Evolutionary conservation across 2,329 filamentous ascomycete species (phyloP), one percentile per base, ranked within the genome.

Genomic region (Neonectria magnoliae): DNA sequence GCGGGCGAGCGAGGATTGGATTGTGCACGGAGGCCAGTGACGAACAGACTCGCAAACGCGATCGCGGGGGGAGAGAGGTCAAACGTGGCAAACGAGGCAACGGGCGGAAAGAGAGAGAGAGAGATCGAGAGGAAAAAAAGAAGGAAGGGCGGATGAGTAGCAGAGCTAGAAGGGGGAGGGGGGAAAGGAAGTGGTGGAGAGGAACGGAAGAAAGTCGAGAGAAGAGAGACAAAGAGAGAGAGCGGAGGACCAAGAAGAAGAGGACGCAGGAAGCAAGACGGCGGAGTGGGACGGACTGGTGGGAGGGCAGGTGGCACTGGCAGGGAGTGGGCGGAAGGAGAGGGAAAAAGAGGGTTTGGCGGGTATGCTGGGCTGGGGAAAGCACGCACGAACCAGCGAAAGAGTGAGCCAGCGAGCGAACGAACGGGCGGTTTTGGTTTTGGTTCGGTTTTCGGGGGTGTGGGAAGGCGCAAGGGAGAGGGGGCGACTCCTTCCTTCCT

Each of bases 101-200:
- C 70, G 68, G 66, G 60, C 69, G 65, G 70, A 69, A 70, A 66
- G 69, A 73, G 64, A 67, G 67, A 68, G 72, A 74, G 68, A 71
- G 67, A 71, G 67, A 58, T 71, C 71, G 68, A 72, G 68, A 70
- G 75, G 72, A 73, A 73, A 72, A 73, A 69, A 72, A 70, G 68
- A 72, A 70, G 69, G 72, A 70, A 72, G 70, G 70, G 71, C 74
- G 71, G 73, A 67, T 69, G 71, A 67, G 71, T 62, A 33, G 53
- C 59, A 67, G 75, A 65, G 67, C 59, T 60, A 53, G 45, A 66
- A 68, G 50, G 61, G 57, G 74, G 71, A 70, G 76, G 73, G 71
- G 72, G 71, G 71, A 75, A 75, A 74, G 72, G 75, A 74, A 75
- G 70, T 73, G 68, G 71, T 74, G 71, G 70, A 73, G 71, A 66